Conservation (phyloP, 345 rosid species). For the Limnanthes douglasii region DNA sequence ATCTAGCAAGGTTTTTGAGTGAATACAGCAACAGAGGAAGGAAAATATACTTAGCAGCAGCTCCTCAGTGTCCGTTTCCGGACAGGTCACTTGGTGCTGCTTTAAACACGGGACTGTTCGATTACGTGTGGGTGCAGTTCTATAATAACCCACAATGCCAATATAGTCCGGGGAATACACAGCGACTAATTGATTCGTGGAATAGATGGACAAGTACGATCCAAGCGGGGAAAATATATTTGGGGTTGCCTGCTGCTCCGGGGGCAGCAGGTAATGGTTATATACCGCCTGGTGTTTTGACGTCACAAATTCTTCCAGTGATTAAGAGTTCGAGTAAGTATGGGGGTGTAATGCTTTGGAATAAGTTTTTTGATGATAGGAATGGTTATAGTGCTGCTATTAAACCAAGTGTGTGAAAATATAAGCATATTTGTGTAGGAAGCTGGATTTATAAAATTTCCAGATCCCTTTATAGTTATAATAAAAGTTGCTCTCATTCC, state of each 20-base stretch:
- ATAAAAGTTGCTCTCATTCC: no score
- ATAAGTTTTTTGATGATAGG: constrained; percentile 33
- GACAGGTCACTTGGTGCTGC: constrained; percentile 28
- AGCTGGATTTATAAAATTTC: no score
- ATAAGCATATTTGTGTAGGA: no score
- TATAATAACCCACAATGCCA: constrained; percentile 52
- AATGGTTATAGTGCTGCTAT: constrained; percentile 38
- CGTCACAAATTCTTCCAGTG: constrained; percentile 23
- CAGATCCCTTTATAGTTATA: no score
- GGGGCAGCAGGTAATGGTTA: constrained; percentile 43
- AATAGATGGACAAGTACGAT: constrained; percentile 35
- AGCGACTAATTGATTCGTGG: constrained; percentile 29
- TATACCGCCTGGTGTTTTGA: constrained; percentile 24
- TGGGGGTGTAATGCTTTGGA: constrained; percentile 62
- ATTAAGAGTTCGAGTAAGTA: constrained; percentile 27
- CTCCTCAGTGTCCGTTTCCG: constrained; percentile 60
- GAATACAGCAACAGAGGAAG: constrained; percentile 15
- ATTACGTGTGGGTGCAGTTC: constrained; percentile 45
- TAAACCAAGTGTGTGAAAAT: constrained; percentile 19
- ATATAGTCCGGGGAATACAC: constrained; percentile 16
- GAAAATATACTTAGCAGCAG: constrained; percentile 44
- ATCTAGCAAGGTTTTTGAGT: constrained; percentile 16
- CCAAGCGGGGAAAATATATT: constrained; percentile 17
- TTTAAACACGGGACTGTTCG: constrained; percentile 32
- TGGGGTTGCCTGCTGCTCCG: constrained; percentile 45